These are phyloP conservation scores for Blastobotrys persicus DNA, from an alignment of 1,139 yeast genomes.

Conservation along the genomic window DNA sequence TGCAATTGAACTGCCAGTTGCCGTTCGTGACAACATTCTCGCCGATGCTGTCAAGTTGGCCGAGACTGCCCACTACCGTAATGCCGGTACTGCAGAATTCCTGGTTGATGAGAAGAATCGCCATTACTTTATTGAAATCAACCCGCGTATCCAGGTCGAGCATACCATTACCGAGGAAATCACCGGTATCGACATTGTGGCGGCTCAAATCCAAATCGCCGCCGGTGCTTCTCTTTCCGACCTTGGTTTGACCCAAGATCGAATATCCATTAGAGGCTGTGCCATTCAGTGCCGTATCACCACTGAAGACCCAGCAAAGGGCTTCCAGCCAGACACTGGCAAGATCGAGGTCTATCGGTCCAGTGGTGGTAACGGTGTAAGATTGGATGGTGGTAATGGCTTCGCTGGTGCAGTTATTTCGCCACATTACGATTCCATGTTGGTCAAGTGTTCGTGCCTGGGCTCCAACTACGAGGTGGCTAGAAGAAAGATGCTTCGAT, in stretches of 20 bases:
- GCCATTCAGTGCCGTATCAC: constrained; percentile 99
- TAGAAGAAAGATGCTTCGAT: constrained; percentile 94
- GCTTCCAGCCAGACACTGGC: constrained; percentile 98
- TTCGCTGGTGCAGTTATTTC: constrained; percentile 98
- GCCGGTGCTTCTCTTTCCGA: constrained; percentile 96
- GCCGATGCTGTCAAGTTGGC: constrained; percentile 95
- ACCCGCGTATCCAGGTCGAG: constrained; percentile 98
- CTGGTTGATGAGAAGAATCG: constrained; percentile 91
- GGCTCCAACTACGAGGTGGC: constrained; percentile 97
- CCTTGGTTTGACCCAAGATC: constrained; percentile 88
- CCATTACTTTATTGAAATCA: constrained; percentile 96
- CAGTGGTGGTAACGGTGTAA: constrained; percentile 98
- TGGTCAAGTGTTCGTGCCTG: constrained; percentile 94
- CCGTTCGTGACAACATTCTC: constrained; percentile 85
- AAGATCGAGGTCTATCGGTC: constrained; percentile 97
- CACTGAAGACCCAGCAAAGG: constrained; percentile 95
- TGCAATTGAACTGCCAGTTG: constrained; percentile 82
- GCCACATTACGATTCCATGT: constrained; percentile 97
- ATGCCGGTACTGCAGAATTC: constrained; percentile 99
- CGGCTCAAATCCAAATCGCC: constrained; percentile 98
- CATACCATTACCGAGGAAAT: constrained; percentile 99
- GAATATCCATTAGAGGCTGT: constrained; percentile 93
- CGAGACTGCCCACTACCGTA: constrained; percentile 80
- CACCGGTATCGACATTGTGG: constrained; percentile 96
- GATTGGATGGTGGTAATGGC: constrained; percentile 98